Base-by-base conservation (phyloP, 495 filamentous ascomycete genomes). In the Viridothelium virens region DNA sequence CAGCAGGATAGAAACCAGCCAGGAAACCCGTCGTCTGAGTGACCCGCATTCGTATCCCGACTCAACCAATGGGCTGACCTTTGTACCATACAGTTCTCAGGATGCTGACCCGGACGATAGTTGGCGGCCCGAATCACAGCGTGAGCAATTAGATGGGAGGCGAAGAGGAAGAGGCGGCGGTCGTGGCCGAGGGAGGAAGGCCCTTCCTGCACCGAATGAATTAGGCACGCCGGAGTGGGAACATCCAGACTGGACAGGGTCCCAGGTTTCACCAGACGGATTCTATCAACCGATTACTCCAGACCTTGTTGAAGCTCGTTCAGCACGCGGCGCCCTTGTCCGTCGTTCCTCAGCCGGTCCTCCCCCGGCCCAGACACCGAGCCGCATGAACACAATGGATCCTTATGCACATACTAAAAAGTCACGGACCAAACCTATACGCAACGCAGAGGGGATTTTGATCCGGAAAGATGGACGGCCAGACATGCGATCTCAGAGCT, bases 401-500 rank as follows among this genome's bases (percentile, higher is more conserved):
- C 73, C 71, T 18, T 75, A 75, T 63, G 71, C 70, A 3, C 74
- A 74, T 59, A 74, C 71, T 5, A 78, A 78, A 69, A 75, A 75
- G 69, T 74, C 73, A 10, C 73, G 77, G 33, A 75, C 72, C 37
- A 79, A 77, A 63, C 77, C 77, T 2, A 73, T 70, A 25, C 71
- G 77, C 3, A 79, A 79, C 61, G 71, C 76, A 2, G 76, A 79
- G 12, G 77, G 77, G 0, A 65, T 79, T n/a, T 70, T 79, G 56
- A 79, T 79, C 56, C 67, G 77, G 36, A 79, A 79, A 63, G 77
- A 79, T 62, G 77, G 77, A n/a, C 46, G 74, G 31, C 77, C 77
- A 10, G 77, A 79, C 47, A 77, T 75, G 76, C 72, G 77, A 0
- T 74, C 72, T 16, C 72, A 76, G 31, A 75, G 73, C 59, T 73